These are phyloP conservation scores for Alternaria tenuissima DNA, from an alignment of 2,329 filamentous ascomycete genomes.

Conservation along the genomic window DNA sequence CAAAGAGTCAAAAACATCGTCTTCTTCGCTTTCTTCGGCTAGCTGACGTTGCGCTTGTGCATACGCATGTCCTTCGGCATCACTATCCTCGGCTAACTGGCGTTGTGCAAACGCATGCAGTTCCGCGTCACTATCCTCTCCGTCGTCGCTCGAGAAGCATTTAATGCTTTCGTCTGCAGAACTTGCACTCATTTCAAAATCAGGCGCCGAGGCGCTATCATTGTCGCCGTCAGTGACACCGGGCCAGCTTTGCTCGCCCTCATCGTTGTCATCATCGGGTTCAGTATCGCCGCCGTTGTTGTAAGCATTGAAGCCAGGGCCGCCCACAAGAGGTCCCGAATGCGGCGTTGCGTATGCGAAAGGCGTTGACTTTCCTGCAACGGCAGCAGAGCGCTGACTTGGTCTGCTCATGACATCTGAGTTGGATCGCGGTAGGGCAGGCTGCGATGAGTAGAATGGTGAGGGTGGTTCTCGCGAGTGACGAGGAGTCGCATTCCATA, in stretches of 20 bases:
- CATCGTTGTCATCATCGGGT: conserved; percentile 44
- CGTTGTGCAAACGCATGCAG: conserved; percentile 10
- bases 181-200: neutral
- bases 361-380: conserved; percentile 58
- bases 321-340: conserved; percentile 58
- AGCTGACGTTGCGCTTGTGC: conserved; percentile 20
- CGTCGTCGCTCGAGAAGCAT: conserved; percentile 42
- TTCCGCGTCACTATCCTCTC: conserved; percentile 23
- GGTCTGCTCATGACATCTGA: conserved; percentile 53
- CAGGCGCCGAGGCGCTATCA: neutral
- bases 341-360: conserved; percentile 80
- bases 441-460: conserved; percentile 50
- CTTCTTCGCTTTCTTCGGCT: conserved; percentile 22
- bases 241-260: conserved; percentile 42
- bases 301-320: conserved; percentile 32
- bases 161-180: neutral
- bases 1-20: conserved; percentile 34
- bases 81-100: conserved; percentile 16
- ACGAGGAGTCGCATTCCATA: conserved; percentile 52
- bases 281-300: conserved; percentile 46
- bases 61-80: conserved; percentile 1
- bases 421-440: conserved; percentile 37
- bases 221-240: conserved; percentile 38
- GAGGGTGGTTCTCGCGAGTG: conserved; percentile 56
- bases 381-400: conserved; percentile 50